A percentile compares a stretch with the other conserved stretches of the same genome.
These are phyloP conservation scores for Blastocladiella emersonii DNA, from an alignment of 371 early-diverging fungal genomes.

Conservation along the genomic window DNA sequence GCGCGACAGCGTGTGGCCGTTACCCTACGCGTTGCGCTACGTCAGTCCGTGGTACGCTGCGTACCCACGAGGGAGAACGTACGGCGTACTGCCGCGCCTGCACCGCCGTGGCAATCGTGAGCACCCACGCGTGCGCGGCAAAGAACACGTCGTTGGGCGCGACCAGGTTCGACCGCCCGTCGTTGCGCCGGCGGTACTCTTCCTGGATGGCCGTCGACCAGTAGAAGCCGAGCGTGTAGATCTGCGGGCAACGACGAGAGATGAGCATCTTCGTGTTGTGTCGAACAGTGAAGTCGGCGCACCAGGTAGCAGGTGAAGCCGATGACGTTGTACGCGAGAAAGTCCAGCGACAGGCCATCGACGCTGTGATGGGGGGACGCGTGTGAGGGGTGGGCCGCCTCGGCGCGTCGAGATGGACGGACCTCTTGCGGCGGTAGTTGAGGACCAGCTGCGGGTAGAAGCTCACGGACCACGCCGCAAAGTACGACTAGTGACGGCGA, in stretches of 20 bases:
- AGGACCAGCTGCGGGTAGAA: conserved; percentile 61
- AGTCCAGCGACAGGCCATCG: conserved; percentile 79
- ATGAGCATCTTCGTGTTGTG: too few relatives aligned
- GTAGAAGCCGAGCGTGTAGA: conserved; percentile 64
- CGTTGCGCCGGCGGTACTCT: conserved; percentile 56
- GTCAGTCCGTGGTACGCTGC: too few relatives aligned
- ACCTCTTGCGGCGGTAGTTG: conserved; percentile 48
- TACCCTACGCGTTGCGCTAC: too few relatives aligned
- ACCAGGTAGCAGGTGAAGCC: conserved; percentile 78
- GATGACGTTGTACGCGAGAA: conserved; percentile 62
- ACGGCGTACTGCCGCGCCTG: conserved; percentile 29
- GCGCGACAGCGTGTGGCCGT: conserved; percentile 16
- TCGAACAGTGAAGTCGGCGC: conserved; percentile 5
- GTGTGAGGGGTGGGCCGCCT: too few relatives aligned
- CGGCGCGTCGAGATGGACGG: too few relatives aligned
- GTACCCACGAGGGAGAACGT: too few relatives aligned
- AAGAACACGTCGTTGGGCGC: conserved; percentile 80
- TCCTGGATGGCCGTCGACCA: conserved; percentile 46
- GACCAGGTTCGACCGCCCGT: conserved; percentile 54
- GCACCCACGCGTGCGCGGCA: conserved; percentile 61
- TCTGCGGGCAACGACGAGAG: conserved; percentile 11
- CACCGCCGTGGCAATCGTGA: conserved; percentile 46
- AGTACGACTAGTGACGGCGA: conserved; percentile 40
- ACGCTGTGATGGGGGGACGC: conserved; percentile 32
- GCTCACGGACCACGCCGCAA: conserved; percentile 55